These are phyloP conservation scores for Rhodotorula toruloides DNA, from an alignment of 768 basidiomycete genomes.

Conservation along the genomic window DNA sequence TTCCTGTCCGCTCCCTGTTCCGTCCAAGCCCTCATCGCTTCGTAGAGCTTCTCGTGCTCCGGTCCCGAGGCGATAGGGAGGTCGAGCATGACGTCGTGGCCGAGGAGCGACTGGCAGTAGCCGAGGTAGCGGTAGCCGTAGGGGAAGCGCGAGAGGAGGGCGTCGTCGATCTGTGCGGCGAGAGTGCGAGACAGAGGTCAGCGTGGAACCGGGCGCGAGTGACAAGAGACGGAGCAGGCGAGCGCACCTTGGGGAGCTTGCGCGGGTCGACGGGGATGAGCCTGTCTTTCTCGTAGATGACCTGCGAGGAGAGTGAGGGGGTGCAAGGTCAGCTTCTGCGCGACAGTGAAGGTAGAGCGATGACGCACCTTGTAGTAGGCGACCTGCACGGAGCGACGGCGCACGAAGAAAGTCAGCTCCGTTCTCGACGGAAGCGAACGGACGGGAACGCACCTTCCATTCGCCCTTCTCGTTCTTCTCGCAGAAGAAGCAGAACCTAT, in stretches of 20 bases:
- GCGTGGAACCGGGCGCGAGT: too few species aligned
- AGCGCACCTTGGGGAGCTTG: background rate
- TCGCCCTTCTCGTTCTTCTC: background rate
- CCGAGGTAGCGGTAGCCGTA: background rate
- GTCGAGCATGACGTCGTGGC: conserved; percentile 34
- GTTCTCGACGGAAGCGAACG: too few species aligned
- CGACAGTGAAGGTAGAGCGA: too few species aligned
- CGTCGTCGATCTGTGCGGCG: background rate
- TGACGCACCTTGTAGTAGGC: background rate
- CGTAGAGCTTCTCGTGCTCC: conserved; percentile 31
- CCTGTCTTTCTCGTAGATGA: conserved; percentile 35
- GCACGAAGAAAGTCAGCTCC: too few species aligned
- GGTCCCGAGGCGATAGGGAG: conserved; percentile 19
- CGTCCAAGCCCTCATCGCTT: background rate
- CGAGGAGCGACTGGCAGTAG: background rate
- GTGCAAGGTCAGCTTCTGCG: too few species aligned
- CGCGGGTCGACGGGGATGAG: background rate
- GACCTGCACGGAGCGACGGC: too few species aligned
- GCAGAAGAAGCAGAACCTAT: background rate
- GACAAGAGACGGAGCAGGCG: background rate
- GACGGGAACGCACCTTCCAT: background rate
- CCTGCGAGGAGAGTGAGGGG: too few species aligned
- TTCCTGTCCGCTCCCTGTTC: background rate
- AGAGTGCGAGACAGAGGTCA: too few species aligned
- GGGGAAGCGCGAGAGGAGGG: background rate